These are phyloP conservation scores for Chaetoscypha palmicola DNA, from an alignment of 2,329 filamentous ascomycete genomes.

Conservation along the genomic window DNA sequence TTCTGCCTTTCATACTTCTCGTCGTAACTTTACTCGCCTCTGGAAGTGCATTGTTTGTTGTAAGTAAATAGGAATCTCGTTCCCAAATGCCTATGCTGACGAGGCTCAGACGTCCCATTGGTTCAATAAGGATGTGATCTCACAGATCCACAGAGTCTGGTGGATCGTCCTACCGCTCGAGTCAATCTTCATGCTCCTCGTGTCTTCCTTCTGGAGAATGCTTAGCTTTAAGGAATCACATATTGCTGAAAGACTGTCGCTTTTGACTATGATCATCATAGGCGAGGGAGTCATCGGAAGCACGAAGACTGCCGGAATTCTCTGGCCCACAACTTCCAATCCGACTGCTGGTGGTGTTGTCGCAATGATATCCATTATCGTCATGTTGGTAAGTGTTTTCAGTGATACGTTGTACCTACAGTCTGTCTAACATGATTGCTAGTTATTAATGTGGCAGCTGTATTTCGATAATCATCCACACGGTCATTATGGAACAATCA, in stretches of 20 bases:
- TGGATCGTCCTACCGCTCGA: constrained; percentile 44
- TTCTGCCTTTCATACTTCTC: constrained; percentile 28
- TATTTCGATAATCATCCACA: constrained; percentile 51
- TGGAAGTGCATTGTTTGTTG: constrained; percentile 30
- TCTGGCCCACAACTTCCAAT: constrained; percentile 7
- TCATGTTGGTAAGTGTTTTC: constrained; percentile 8
- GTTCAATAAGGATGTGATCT: constrained; percentile 3
- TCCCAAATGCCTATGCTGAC: too few relatives aligned
- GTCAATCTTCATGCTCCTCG: constrained; percentile 38
- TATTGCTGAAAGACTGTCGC: constrained; percentile 48
- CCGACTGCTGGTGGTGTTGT: constrained; percentile 9
- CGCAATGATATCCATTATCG: constrained; percentile 30
- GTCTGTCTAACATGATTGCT: not conserved
- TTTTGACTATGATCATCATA: constrained; percentile 52
- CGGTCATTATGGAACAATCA: constrained; percentile 42
- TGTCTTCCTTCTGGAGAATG: constrained; percentile 42
- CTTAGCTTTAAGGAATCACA: constrained; percentile 50
- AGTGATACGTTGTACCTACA: not conserved
- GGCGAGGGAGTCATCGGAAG: constrained; percentile 51
- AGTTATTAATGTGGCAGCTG: constrained; percentile 43
- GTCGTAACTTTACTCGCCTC: constrained; percentile 29
- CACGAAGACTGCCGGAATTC: constrained; percentile 35
- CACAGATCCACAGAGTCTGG: constrained; percentile 33
- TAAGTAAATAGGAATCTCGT: too few relatives aligned
- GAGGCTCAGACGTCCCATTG: constrained; percentile 37